These are phyloP conservation scores for Penicillium coffeae DNA, from an alignment of 495 filamentous ascomycete genomes.

Conservation along the genomic window DNA sequence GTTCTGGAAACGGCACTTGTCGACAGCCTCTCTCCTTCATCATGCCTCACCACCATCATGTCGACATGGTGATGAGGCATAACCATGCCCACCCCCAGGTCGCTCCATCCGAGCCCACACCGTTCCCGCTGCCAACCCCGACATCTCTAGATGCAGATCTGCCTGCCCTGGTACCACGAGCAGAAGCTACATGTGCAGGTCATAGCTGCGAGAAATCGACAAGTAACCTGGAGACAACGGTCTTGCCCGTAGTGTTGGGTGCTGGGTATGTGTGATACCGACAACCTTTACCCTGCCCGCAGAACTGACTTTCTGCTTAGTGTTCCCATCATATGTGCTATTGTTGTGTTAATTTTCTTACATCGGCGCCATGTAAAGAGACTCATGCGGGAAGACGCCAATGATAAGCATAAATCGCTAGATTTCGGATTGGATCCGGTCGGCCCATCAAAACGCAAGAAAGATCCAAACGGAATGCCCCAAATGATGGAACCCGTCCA, in stretches of 20 bases:
- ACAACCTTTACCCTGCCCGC: neutral
- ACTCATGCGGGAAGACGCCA: constrained; percentile 71
- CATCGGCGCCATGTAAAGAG: constrained; percentile 73
- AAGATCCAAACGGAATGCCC: constrained; percentile 15
- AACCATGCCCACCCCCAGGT: constrained; percentile 25
- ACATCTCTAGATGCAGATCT: constrained; percentile 5
- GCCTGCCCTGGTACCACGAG: constrained; percentile 30
- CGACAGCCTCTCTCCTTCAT: constrained; percentile 1
- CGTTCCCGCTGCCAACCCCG: constrained; percentile 16
- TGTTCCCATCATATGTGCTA: constrained; percentile 67
- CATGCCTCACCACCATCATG: constrained; percentile 36
- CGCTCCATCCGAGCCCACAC: constrained; percentile 25
- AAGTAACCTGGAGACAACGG: constrained; percentile 52
- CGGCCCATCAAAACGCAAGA: constrained; percentile 27
- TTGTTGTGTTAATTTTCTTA: constrained; percentile 67
- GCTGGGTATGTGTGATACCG: constrained; percentile 65
- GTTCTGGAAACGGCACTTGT: constrained; percentile 4
- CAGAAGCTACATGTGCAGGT: constrained; percentile 7
- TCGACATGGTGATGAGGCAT: constrained; percentile 21
- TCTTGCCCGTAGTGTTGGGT: constrained; percentile 73
- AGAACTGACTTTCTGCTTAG: constrained; percentile 37
- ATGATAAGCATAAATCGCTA: constrained; percentile 86
- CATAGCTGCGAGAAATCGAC: constrained; percentile 39
- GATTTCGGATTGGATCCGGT: constrained; percentile 78
- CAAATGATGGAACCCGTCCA: constrained; percentile 40